Base-by-base conservation (phyloP, 2,329 filamentous ascomycete genomes). In the Sclerotinia nivalis region DNA sequence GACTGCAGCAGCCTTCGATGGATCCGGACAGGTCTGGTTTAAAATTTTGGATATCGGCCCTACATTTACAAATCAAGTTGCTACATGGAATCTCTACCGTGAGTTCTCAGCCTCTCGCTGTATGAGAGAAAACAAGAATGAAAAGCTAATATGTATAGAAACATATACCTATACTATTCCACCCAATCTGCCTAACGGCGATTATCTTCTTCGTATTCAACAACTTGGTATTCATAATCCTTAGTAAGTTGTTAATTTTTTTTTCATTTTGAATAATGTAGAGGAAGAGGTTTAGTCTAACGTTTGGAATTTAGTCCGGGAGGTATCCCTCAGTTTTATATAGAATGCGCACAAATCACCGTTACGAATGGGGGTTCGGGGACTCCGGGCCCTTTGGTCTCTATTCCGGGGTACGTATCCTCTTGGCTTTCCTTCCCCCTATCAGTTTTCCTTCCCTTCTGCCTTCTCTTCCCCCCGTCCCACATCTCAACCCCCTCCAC, bases 11-110 rank as follows among this genome's bases (percentile, higher is more conserved):
- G 72, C 72, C n/a, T 80, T 78, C 43, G 79, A 80, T 59, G 79
- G 79, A 10, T 77, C 76, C 9, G 79, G 79, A 12, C 62, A 74
- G 28, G 78, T 80, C 5, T 81, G 79, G 79, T 80, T 81, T 69
- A 80, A 80, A 71, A 79, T 80, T 54, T 75, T 76, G 54, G 76
- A 80, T 61, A 74, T 79, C 31, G 76, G 76, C 8, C 76, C 78
- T 2, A 78, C 75, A 1, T 78, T 78, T 47, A 65, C 73, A 7
- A 66, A 62, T 31, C 73, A 74, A 34, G 71, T 58, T 2, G 71
- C 72, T 1, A 75, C 73, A 13, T 78, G 77, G 77, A 71, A 73
- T 40, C 75, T 78, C 9, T 66, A 61, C 22, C 74, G 77, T 78
- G 70, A 20, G 71, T 69, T n/a, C 10, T 43, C n/a, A 22, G 4